phyloP scores from a whole-genome alignment of 2,329 filamentous ascomycete genomes.

The Arthrobotrys pseudoclavata region DNA sequence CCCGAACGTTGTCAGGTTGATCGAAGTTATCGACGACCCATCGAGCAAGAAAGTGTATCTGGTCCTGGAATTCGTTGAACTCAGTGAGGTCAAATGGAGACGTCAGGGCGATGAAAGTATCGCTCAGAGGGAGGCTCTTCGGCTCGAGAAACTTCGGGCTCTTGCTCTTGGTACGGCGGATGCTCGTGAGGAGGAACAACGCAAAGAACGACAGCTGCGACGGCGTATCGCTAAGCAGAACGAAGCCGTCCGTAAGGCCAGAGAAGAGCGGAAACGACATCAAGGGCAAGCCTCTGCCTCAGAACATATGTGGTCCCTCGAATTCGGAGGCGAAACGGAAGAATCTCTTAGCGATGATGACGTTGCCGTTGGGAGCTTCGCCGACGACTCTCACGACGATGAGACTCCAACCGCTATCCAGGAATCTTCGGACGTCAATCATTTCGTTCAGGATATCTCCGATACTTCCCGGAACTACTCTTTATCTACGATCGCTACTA shows the following conservation, averaged over 20 bases:
- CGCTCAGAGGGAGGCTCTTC: constrained; percentile 82
- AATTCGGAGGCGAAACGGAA: constrained; percentile 63
- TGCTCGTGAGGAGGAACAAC: constrained; percentile 74
- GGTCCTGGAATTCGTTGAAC: constrained; percentile 92
- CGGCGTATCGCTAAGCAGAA: constrained; percentile 60
- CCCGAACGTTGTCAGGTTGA: constrained; percentile 92
- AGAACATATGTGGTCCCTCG: constrained; percentile 65
- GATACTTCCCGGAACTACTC: constrained; percentile 52
- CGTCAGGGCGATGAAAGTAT: constrained; percentile 88
- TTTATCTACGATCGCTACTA: constrained; percentile 57
- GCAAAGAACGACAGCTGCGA: constrained; percentile 70
- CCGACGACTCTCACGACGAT: constrained; percentile 60
- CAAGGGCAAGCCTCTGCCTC: constrained; percentile 48
- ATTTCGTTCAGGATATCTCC: constrained; percentile 46
- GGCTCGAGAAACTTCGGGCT: constrained; percentile 69
- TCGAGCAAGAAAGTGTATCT: constrained; percentile 98
- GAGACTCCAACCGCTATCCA: constrained; percentile 55
- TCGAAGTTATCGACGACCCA: constrained; percentile 98
- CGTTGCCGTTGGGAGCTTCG: constrained; percentile 53
- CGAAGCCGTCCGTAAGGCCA: constrained; percentile 64
- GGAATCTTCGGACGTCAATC: constrained; percentile 56
- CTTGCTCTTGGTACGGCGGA: constrained; percentile 71
- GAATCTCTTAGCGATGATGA: constrained; percentile 52
- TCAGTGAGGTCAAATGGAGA: constrained; percentile 94
- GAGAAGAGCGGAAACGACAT: constrained; percentile 61